Base-by-base conservation (phyloP, 257 asterid genomes). In the Solanum etuberosum region DNA sequence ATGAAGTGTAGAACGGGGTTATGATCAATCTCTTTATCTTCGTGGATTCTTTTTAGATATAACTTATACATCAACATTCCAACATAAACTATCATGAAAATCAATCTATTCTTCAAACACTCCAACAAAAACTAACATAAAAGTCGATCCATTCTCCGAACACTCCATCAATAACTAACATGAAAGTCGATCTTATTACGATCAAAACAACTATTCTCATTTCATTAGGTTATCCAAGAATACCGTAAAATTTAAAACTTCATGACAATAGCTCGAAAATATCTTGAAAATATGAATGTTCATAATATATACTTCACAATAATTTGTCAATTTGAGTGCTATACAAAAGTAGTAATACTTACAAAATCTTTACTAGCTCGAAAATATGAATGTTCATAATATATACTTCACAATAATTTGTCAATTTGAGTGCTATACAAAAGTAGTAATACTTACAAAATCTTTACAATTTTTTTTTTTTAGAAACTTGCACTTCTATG, bases 401-500 rank as follows among this genome's bases (percentile, higher is more conserved):
- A 40, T 40, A 54, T 54, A 54, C 65, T 54, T 57, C 65, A 57
- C 65, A 57, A 48, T 20, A 57, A 57, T 1, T 21, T 20, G 20
- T 57, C 16, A 23, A 23, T 9, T 9, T 9, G 5, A 59, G 3
- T 4, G 13, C 3, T 61, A 2, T 21, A 59, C 67, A 59, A 9
- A 21, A 59, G 27, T 59, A 59, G 13, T 59, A n/a, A 2, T 61
- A 23, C 68, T 61, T 61, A 23, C 70, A 61, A 23, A 61, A 23
- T 61, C 70, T 61, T 59, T 23, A 59, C 68, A 2, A 59, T 21
- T 57, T 57, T 21, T 15, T 34, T 54, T 10, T 82, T 71, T 87
- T 85, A 93, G 82, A 91, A 91, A 86, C 93, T 94, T 1, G 76
- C 23, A 88, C 92, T 90, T 86, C 93, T 92, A 6, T 84, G 74